These are phyloP conservation scores for Geranomyces michiganensis DNA, from an alignment of 192 early-diverging fungal genomes.

Conservation along the genomic window DNA sequence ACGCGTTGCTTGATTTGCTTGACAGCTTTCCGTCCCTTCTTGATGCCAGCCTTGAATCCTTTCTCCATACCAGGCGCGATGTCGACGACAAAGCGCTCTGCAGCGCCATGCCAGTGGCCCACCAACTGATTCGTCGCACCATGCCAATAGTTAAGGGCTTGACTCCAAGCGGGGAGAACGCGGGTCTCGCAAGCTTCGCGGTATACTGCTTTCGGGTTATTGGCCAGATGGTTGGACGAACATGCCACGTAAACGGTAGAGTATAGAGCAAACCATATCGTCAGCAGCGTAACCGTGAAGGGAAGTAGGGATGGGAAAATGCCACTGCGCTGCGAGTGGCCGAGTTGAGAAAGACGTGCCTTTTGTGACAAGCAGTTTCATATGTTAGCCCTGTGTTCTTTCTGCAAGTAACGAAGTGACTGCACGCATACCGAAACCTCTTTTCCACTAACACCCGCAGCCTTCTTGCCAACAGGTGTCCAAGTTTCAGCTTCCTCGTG, in stretches of 20 bases:
- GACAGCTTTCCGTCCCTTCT: too few relatives aligned
- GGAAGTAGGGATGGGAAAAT: slow-evolving; percentile 7
- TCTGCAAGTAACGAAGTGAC: not conserved
- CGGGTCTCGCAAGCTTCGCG: slow-evolving; percentile 18
- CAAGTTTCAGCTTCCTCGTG: slow-evolving; percentile 27
- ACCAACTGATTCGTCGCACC: slow-evolving; percentile 11
- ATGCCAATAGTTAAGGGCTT: slow-evolving; percentile 32
- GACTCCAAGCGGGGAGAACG: slow-evolving; percentile 29
- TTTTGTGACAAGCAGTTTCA: not conserved
- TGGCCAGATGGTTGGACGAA: not conserved
- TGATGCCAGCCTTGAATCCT: too few relatives aligned
- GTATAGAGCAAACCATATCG: slow-evolving; percentile 27
- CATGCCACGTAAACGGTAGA: slow-evolving; percentile 38
- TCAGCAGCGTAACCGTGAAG: slow-evolving; percentile 9
- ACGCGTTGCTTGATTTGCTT: too few relatives aligned
- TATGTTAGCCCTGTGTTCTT: not conserved
- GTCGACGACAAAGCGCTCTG: slow-evolving; percentile 34
- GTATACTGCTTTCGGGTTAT: not conserved
- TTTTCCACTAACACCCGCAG: slow-evolving; percentile 17
- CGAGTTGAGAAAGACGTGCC: slow-evolving; percentile 21
- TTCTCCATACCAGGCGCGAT: slow-evolving; percentile 27
- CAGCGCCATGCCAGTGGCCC: slow-evolving; percentile 32
- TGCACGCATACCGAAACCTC: slow-evolving; percentile 26
- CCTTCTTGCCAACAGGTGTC: slow-evolving; percentile 16
- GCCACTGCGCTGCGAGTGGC: slow-evolving; percentile 8